Percentiles rank a stretch among this genome's conserved stretches.
Evolutionary conservation across 164 flowering plant species (phyloP).

Genomic region (Liriodendron chinense): DNA sequence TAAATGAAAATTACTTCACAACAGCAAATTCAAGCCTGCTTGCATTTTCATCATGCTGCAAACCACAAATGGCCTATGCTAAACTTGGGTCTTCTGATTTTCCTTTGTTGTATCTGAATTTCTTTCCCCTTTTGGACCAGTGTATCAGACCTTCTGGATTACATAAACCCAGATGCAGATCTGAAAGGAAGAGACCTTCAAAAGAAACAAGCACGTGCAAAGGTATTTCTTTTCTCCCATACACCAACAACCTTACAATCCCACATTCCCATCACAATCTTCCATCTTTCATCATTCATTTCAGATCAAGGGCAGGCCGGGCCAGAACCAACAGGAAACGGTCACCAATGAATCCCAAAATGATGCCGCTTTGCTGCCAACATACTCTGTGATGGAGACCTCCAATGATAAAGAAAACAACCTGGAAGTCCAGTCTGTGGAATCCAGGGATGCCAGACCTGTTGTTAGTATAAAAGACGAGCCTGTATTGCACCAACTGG

Average conservation of each 20-base stretch:
- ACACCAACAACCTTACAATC: not conserved
- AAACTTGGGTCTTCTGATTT: too few relatives aligned
- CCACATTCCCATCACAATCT: not conserved
- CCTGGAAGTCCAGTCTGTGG: slow-evolving; percentile 33
- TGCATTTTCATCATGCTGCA: not conserved
- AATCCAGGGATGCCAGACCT: slow-evolving; percentile 34
- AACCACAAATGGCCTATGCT: too few relatives aligned
- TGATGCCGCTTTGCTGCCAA: slow-evolving; percentile 28
- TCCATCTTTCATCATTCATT: slow-evolving; percentile 32
- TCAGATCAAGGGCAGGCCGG: slow-evolving; percentile 39
- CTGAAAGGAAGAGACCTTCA: slow-evolving; percentile 74
- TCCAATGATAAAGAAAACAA: slow-evolving; percentile 68
- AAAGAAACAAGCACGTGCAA: slow-evolving; percentile 82
- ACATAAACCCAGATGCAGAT: slow-evolving; percentile 80
- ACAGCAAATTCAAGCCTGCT: too few relatives aligned
- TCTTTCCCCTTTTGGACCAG: slow-evolving; percentile 34
- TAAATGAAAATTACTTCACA: too few relatives aligned
- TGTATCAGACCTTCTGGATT: slow-evolving; percentile 90
- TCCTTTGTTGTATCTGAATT: not conserved
- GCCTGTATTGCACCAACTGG: slow-evolving; percentile 22
- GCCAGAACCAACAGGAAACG: slow-evolving; percentile 27
- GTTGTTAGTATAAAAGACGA: slow-evolving; percentile 30
- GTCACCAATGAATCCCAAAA: slow-evolving; percentile 14
- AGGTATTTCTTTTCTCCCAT: slow-evolving; percentile 36
- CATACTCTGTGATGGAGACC: slow-evolving; percentile 34